Base-by-base conservation (phyloP, 768 basidiomycete genomes). In the Mycena olivaceomarginata region DNA sequence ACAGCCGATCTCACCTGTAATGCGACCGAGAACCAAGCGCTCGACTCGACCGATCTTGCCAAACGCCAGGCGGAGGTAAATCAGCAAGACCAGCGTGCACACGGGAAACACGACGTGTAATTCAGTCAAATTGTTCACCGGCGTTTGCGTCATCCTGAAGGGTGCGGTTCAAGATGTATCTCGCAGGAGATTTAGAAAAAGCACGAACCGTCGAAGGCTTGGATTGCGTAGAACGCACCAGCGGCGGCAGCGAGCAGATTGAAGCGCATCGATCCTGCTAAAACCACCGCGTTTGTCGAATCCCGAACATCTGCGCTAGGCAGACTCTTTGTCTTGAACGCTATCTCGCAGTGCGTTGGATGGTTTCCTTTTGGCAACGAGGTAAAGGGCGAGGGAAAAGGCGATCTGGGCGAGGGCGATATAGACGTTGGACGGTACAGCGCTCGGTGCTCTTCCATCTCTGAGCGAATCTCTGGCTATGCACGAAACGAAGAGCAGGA, bases 1-100 rank as follows among this genome's bases (percentile, higher is more conserved):
- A 5, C 25, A 22, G 16, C 12, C 31, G 4, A 31, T 10, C 43
- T 46, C 20, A 66, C 65, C 65, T 66, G 65, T 25, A 66, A 46
- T 4, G 43, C 43, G 10, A 31, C 41, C 22, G 10, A n/a, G 20
- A 41, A 3, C 65, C 65, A 66, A n/a, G 65, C n/a, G 10, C 7
- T 25, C 20, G 43, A n/a, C 22, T 22, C 65, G 22, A 66, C 65
- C 20, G 65, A 25, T 66, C 65, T 16, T 45, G n/a, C 43, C 43
- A 41, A 66, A 66, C n/a, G 65, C 65, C 10, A 66, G n/a, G n/a
- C n/a, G 43, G 43, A 66, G 65, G 25, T 66, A 66, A 20, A 45
- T n/a, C 20, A 66, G 65, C n/a, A 66, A 25, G 20, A 66, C 20
- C 43, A 66, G 65, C 1, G 65, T 46, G 65, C 65, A 66, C 4